These are phyloP conservation scores for Geosmithia putterillii DNA, from an alignment of 2,329 filamentous ascomycete species.

Conservation along the genomic window DNA sequence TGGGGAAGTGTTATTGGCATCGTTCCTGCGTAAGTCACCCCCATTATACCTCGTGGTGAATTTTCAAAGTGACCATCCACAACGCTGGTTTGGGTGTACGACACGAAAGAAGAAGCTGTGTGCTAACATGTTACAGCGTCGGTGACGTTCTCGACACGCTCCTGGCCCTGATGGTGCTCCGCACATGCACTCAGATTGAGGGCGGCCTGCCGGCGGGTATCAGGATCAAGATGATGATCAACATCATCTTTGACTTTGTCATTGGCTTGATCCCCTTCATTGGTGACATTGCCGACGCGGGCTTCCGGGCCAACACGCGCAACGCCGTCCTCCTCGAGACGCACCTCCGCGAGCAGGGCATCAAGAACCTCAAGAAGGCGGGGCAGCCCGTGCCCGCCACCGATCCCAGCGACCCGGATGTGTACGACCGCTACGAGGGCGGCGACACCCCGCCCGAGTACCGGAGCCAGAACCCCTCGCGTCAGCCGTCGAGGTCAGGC, in stretches of 20 bases:
- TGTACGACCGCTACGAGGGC: slow-evolving; percentile 30
- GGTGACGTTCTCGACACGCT: slow-evolving; percentile 66
- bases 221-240: slow-evolving; percentile 63
- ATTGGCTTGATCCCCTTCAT: slow-evolving; percentile 64
- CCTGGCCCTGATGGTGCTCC: slow-evolving; percentile 64
- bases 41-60: neutral
- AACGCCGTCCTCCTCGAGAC: slow-evolving; percentile 61
- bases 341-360: slow-evolving; percentile 56
- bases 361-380: slow-evolving; percentile 35
- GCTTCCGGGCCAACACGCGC: slow-evolving; percentile 63
- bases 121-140: slow-evolving; percentile 32
- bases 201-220: slow-evolving; percentile 57
- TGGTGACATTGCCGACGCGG: slow-evolving; percentile 63
- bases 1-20: slow-evolving; percentile 82
- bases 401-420: slow-evolving; percentile 40
- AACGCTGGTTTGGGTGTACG: neutral
- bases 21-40: slow-evolving; percentile 59
- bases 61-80: neutral
- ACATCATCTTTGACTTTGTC: slow-evolving; percentile 62
- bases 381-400: slow-evolving; percentile 32
- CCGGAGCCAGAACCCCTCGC: slow-evolving; percentile 12
- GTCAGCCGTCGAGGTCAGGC: slow-evolving; percentile 8
- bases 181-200: slow-evolving; percentile 60
- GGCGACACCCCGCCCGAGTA: slow-evolving; percentile 10
- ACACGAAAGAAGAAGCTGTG: neutral